These are phyloP conservation scores for Metschnikowia lunata DNA, from an alignment of 805 yeast genomes.

Conservation along the genomic window DNA sequence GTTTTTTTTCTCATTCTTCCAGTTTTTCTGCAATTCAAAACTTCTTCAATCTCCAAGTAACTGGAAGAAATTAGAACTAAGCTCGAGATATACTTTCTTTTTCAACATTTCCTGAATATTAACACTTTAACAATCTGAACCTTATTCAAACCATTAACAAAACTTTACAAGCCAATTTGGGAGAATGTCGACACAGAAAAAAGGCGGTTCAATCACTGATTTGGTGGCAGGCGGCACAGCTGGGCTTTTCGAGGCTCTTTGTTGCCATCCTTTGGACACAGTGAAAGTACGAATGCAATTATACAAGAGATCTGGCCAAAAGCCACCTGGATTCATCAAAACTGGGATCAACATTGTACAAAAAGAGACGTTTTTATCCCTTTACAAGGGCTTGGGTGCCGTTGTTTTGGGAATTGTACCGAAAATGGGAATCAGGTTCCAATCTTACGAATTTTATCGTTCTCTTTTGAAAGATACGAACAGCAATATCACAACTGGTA, in stretches of 20 bases:
- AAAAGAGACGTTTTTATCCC: constrained; percentile 78
- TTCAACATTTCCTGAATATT: too few species aligned
- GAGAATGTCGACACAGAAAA: constrained; percentile 23
- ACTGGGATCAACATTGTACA: constrained; percentile 77
- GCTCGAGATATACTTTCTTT: too few species aligned
- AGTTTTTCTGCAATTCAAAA: too few species aligned
- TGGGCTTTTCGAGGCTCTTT: constrained; percentile 93
- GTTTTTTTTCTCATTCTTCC: too few species aligned
- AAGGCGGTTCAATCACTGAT: constrained; percentile 50
- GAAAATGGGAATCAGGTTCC: constrained; percentile 95
- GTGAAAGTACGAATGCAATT: constrained; percentile 97
- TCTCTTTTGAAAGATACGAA: constrained; percentile 58
- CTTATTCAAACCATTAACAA: too few species aligned
- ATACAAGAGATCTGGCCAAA: constrained; percentile 63
- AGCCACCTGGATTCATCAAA: constrained; percentile 78
- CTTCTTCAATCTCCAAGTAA: too few species aligned
- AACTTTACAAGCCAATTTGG: not conserved
- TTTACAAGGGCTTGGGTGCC: constrained; percentile 95
- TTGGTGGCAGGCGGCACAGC: constrained; percentile 95
- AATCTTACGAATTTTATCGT: constrained; percentile 88
- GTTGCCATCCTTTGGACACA: constrained; percentile 98
- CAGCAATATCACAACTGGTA: constrained; percentile 64
- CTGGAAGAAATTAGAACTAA: too few species aligned
- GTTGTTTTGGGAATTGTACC: constrained; percentile 97
- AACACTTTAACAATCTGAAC: too few species aligned